Evolutionary conservation across 2,329 filamentous ascomycete species (phyloP), one percentile per base, ranked within the genome.

Genomic region (Fusarium equiseti): DNA sequence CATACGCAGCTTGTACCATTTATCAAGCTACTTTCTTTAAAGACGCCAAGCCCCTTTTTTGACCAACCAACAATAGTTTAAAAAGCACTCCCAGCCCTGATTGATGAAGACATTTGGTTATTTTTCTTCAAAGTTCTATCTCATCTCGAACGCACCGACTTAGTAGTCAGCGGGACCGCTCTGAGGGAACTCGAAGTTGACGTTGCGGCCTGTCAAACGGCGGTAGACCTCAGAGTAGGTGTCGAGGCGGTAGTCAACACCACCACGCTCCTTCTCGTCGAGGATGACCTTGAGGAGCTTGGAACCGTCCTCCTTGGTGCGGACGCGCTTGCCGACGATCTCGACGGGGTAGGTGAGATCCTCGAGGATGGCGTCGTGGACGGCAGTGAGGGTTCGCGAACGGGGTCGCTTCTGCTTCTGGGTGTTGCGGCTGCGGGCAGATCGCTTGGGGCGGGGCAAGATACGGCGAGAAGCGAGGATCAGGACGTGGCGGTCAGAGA

Each of bases 221-320:
- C 94, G 94, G 93, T 99, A 99, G 83, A 99, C 96, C 91, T 99
- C 96, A 76, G 94, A 93, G 90, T 99, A 99, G 83, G 95, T 98
- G 87, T 99, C 96, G 79, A 99, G 93, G 84, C 96, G 91, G 92
- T 98, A 98, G 90, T 99, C 96, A 79, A 99, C 95, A 84, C 95
- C 94, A 81, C 95, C 95, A 80, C 95, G 93, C 93, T 99, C 96
- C 94, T 99, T 99, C 93, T 98, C 96, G 86, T 99, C 96, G 69
- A 99, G 91, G 82, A 99, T 90, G 84, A 99, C 94, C 93, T 99
- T 99, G 86, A 98, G 91, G 83, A 94, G 87, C 93, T 98, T 98
- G 91, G 89, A 91, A 85, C 94, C 94, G 86, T 99, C 96, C 90
- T 98, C 95, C 89, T 97, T 95, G 88, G 96, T 98, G 86, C 96